Base-by-base conservation (phyloP, 345 rosid species). In the Salix viminalis region DNA sequence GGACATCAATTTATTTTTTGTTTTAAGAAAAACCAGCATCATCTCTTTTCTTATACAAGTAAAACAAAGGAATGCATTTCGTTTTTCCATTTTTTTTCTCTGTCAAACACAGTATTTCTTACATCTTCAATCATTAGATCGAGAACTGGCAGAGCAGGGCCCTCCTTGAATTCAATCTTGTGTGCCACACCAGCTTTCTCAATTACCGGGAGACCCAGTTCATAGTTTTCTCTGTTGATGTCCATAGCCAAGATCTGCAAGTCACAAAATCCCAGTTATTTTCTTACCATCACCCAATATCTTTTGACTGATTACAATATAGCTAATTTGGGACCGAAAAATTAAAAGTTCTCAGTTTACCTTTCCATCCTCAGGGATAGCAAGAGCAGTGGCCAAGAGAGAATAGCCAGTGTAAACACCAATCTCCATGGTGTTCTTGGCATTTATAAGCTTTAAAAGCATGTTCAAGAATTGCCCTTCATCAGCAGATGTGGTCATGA, bases 391-490 rank as follows among this genome's bases (percentile, higher is more conserved):
- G 76, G 98, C 96, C 32, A 96, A 75, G 52, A 96, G 97, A 79
- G 99, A 96, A 85, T 94, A 94, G 41, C 99, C 99, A 30, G 99
- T 96, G 91, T 90, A 96, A 60, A 96, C 98, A 21, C 99, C 99
- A 26, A 96, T 94, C 86, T 96, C 99, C 98, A 96, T 96, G 42
- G 98, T 96, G 91, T 94, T 94, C 88, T 96, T 94, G 65, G 98
- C 99, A 82, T 96, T 94, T 83, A 92, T 85, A n/a, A 96, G 90
- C 84, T 96, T 96, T 65, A 96, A 84, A 32, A 96, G 85, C 98
- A 92, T 90, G 93, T 80, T 91, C 85, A 96, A 74, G 78, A 96
- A 94, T 81, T 96, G 99, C 37, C 97, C 99, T 86, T 92, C 98
- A 70, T 96, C 99, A 1, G 98, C 98, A 15, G 98, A 94, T 75